A percentile compares a stretch with the other conserved stretches of the same genome.
phyloP scores from a whole-genome alignment of 192 early-diverging fungal genomes.

The Coemansia sp. region DNA sequence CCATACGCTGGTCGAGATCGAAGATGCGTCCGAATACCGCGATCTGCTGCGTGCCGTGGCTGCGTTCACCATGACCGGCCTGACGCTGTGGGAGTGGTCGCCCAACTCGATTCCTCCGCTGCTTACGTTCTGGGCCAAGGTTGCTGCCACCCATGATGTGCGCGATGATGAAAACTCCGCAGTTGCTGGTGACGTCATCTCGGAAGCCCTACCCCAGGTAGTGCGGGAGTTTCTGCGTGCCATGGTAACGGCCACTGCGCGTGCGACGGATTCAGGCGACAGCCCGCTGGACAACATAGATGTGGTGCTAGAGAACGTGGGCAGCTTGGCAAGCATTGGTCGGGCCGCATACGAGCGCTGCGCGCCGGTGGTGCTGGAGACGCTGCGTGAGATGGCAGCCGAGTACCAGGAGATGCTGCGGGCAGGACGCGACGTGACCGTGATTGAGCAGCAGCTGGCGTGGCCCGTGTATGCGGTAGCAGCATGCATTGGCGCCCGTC shows the following conservation, averaged over 20 bases:
- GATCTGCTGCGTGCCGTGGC: constrained; percentile 31
- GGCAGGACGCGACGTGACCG: constrained; percentile 39
- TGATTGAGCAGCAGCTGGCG: constrained; percentile 66
- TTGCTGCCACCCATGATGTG: constrained; percentile 56
- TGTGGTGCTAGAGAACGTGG: constrained; percentile 63
- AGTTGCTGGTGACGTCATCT: constrained; percentile 39
- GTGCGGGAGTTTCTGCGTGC: constrained; percentile 54
- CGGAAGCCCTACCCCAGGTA: constrained; percentile 37
- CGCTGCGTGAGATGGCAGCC: constrained; percentile 60
- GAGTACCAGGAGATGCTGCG: constrained; percentile 59
- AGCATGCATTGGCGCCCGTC: constrained; percentile 65
- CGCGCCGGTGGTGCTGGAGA: constrained; percentile 48
- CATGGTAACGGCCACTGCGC: constrained; percentile 41
- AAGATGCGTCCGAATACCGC: constrained; percentile 65
- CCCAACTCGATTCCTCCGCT: constrained; percentile 73
- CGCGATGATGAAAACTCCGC: constrained; percentile 29
- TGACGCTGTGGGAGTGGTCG: constrained; percentile 60
- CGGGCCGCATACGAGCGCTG: constrained; percentile 67
- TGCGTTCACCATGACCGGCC: constrained; percentile 33
- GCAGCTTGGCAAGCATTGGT: constrained; percentile 65
- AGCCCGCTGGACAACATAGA: constrained; percentile 53
- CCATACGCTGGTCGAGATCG: constrained; percentile 78
- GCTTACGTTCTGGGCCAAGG: constrained; percentile 85
- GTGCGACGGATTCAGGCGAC: constrained; percentile 28
- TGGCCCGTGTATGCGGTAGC: constrained; percentile 80